Base-by-base conservation (phyloP, 2,329 filamentous ascomycete species). In the Didymella pinodella region DNA sequence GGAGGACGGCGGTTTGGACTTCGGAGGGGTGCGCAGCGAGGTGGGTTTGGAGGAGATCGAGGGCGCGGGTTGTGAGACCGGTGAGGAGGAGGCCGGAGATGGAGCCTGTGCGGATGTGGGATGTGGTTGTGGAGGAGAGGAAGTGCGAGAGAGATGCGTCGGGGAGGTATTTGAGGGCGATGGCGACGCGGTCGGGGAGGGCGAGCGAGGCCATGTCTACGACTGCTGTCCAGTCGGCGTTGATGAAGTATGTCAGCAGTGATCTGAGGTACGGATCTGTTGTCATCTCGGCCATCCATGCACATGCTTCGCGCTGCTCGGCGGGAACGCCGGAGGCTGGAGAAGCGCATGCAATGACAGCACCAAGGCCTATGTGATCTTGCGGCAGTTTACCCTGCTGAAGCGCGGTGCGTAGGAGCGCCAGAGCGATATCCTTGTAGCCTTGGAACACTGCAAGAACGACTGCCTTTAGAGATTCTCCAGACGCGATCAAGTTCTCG, bases 241-340 rank as follows among this genome's bases (percentile, higher is more conserved):
- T 91, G 10, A 89, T 88, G 61, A 95, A 90, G 65, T 91, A 88
- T 3, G 88, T 88, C 25, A 92, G 91, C 47, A 95, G 89, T 6
- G 90, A 91, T 54, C 91, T 88, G 25, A 95, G 84, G 71, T 93
- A 94, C 0, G 91, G 89, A 67, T 95, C 90, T 0, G 88, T 87
- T 61, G 89, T 82, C 65, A 88, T 85, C 61, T 85, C 85, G 25
- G 84, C 83, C 74, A 89, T 86, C 77, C 86, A 87, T 11, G 81
- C 77, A 62, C 86, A 88, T 43, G 86, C 84, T 61, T 87, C 83
- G 62, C 85, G 81, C 79, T 88, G 88, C 47, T 86, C 84, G 31
- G 83, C 77, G 56, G 85, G 85, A 29, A 83, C 80, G 10, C 63
- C 64, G 2, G 68, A 69, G 7, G 62, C 63, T n/a, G 68, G 68